These are phyloP conservation scores for Phlegmacium glaucopus DNA, from an alignment of 768 basidiomycete genomes.

Conservation along the genomic window DNA sequence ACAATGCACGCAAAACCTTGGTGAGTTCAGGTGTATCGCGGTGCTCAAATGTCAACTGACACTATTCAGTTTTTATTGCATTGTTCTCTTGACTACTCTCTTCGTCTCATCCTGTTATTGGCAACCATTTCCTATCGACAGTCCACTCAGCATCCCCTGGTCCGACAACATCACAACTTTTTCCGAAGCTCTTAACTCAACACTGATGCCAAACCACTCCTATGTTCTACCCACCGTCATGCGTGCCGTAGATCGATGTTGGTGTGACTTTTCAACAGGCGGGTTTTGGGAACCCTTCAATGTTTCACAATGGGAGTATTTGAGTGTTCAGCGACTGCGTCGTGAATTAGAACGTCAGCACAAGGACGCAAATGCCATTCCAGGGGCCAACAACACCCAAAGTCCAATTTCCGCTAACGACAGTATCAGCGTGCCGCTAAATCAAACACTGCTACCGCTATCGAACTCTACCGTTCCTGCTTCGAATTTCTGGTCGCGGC, in stretches of 20 bases:
- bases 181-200: conserved; percentile 57
- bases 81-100: conserved; percentile 75
- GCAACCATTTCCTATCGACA: conserved; percentile 73
- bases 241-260: conserved; percentile 74
- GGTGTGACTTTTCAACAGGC: conserved; percentile 72
- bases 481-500: conserved; percentile 7
- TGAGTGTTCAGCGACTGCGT: conserved; percentile 51
- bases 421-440: background rate
- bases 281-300: conserved; percentile 78
- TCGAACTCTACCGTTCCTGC: background rate
- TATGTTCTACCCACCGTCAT: conserved; percentile 53
- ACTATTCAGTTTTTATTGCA: conserved; percentile 73
- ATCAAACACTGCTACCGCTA: too few relatives aligned
- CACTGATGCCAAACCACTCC: conserved; percentile 36
- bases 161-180: conserved; percentile 70
- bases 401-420: background rate
- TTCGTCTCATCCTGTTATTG: conserved; percentile 89
- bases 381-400: background rate
- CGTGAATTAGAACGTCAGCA: conserved; percentile 37
- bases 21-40: conserved; percentile 37
- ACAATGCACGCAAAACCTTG: conserved; percentile 83
- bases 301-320: conserved; percentile 67
- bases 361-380: conserved; percentile 17
- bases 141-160: conserved; percentile 63
- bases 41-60: conserved; percentile 6